Conservation (phyloP, 148 eudicot genomes). For the Polygonum maritimum region DNA sequence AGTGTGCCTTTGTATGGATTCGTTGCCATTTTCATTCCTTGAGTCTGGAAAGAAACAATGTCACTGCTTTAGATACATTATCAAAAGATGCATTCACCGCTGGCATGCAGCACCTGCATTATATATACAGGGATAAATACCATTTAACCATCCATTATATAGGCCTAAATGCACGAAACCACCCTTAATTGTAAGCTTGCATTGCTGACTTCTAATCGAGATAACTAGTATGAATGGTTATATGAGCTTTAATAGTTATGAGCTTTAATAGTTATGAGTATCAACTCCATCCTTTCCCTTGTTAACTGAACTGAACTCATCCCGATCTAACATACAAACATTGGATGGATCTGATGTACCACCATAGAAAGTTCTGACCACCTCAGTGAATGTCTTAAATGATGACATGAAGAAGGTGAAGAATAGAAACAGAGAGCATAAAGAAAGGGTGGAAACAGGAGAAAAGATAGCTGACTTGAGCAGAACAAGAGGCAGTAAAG, state of each 20-base stretch:
- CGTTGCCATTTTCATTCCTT: slow-evolving; percentile 68
- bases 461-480: neutral
- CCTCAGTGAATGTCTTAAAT: neutral
- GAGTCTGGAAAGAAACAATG: slow-evolving; percentile 49
- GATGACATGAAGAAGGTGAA: neutral
- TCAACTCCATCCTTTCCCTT: neutral
- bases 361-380: neutral
- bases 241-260: neutral
- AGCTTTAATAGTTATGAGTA: too few relatives aligned
- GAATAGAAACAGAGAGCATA: neutral
- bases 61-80: neutral
- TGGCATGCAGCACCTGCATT: neutral
- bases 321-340: neutral
- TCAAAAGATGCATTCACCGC: slow-evolving; percentile 5
- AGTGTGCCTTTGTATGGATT: slow-evolving; percentile 71
- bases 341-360: neutral
- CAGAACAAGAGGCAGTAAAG: neutral
- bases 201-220: neutral
- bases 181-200: neutral
- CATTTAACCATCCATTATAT: neutral
- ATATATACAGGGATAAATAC: neutral
- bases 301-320: neutral
- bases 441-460: neutral
- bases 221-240: neutral
- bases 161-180: neutral